Evolutionary conservation across 176 grass and related monocot species (phyloP).

Genomic region (Puccinellia tenuiflora): DNA sequence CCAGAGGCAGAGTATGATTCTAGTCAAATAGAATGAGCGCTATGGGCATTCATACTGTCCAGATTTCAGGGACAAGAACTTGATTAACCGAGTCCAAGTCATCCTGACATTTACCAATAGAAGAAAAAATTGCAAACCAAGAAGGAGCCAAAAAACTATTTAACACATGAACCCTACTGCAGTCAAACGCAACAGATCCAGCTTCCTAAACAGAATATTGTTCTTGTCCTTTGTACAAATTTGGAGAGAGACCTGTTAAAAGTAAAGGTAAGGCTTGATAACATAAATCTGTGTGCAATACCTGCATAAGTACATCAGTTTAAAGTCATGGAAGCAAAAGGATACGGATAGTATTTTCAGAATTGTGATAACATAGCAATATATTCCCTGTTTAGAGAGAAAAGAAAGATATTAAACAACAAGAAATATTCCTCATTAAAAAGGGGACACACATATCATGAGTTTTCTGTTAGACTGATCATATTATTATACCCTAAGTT

Average conservation of each 20-base stretch:
- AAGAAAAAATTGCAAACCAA: background rate
- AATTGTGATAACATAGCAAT: background rate
- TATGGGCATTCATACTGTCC: background rate
- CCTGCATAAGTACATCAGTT: background rate
- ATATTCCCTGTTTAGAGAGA: background rate
- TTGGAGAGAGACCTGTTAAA: constrained; percentile 80
- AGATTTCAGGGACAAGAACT: background rate
- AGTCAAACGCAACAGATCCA: too few species aligned
- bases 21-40: background rate
- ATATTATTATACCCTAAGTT: background rate
- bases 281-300: background rate
- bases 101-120: background rate
- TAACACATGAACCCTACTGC: too few species aligned
- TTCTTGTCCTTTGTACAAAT: constrained; percentile 83
- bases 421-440: background rate
- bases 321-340: background rate
- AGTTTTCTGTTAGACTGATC: background rate
- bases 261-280: constrained; percentile 56
- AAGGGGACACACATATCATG: background rate
- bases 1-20: background rate
- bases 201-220: constrained; percentile 60
- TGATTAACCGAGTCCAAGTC: background rate
- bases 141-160: background rate
- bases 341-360: background rate
- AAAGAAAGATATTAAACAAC: background rate